Base-by-base conservation (phyloP, 108 stramenopile genomes). In the Nannochloropsis salina region DNA sequence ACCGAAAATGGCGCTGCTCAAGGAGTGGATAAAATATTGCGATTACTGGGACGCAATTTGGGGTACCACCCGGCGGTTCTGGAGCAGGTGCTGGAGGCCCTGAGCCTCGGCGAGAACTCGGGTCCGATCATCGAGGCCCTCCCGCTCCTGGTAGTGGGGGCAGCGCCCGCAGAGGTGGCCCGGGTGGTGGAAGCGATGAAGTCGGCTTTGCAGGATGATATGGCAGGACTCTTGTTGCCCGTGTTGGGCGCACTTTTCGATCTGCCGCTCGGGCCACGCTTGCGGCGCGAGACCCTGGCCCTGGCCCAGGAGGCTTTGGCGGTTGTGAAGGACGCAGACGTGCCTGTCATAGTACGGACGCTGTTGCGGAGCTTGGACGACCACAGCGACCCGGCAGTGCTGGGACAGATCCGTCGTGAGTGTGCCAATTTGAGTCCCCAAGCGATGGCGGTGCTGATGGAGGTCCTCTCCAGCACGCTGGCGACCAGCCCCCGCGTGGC, bases 1-100 rank as follows among this genome's bases (percentile, higher is more conserved):
- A 15, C 61, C 61, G 61, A 8, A 6, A n/a, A 74, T n/a, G 61
- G n/a, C 61, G n/a, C n/a, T 15, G 61, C 61, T 15, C 20, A 74
- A n/a, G 61, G 61, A 15, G 61, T n/a, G 4, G 20, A 15, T 15
- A 74, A 74, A n/a, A 15, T 74, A 6, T 74, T 74, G 61, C 61
- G 61, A n/a, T n/a, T 74, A n/a, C n/a, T 74, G 61, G 61, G 61
- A n/a, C 61, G 61, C 61, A n/a, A n/a, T 74, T 74, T 74, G 61
- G 61, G 61, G 1, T 74, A 74, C 61, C 61, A 74, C 6, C 61
- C 61, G 8, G 61, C 61, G 8, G 61, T 74, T 15, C n/a, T 74
- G 61, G 61, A 74, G 61, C 61, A 74, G 61, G 61, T 74, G n/a
- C 61, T 74, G 20, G 61, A 74, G 61, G 61, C 61, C 20, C n/a